A percentile compares a stretch with the other conserved stretches of the same genome.
Conservation (phyloP, 768 basidiomycete genomes). For the Podaxis sp. region DNA sequence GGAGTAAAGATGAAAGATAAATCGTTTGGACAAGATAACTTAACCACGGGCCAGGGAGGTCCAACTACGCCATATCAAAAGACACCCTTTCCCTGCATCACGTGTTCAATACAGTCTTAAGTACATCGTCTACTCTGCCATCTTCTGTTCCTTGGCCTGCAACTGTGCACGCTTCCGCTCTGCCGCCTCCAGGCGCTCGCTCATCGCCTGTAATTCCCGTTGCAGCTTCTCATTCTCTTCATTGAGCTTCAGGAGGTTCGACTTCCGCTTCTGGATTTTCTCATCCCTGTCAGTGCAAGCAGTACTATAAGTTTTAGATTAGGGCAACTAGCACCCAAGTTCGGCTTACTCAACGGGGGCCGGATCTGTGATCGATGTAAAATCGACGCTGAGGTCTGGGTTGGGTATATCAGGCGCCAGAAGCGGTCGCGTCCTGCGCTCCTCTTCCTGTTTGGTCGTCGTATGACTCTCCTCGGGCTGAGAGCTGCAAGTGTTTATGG, state of each 20-base stretch:
- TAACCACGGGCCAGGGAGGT: background rate
- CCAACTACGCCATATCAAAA: background rate
- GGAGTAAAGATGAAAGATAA: conserved; percentile 4
- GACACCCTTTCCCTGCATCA: background rate
- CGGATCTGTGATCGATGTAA: conserved; percentile 38
- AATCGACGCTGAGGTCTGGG: conserved; percentile 38
- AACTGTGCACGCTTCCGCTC: conserved; percentile 57
- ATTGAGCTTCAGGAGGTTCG: conserved; percentile 71
- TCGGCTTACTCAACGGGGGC: conserved; percentile 44
- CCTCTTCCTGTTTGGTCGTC: background rate
- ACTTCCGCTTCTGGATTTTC: conserved; percentile 65
- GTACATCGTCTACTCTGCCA: conserved; percentile 19
- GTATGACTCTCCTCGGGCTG: background rate
- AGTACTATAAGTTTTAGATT: conserved; percentile 13
- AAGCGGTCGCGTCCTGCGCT: background rate
- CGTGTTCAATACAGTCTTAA: background rate
- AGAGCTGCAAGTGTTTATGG: background rate
- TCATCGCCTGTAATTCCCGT: conserved; percentile 71
- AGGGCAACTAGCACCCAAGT: conserved; percentile 10
- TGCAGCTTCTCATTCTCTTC: conserved; percentile 79
- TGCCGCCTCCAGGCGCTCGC: conserved; percentile 68
- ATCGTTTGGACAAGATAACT: background rate
- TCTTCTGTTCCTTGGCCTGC: conserved; percentile 30
- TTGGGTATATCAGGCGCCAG: conserved; percentile 47
- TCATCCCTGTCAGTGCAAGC: conserved; percentile 29